Evolutionary conservation across 345 rosid genomes (phyloP).

Genomic region (Melaleuca quinquenervia): DNA sequence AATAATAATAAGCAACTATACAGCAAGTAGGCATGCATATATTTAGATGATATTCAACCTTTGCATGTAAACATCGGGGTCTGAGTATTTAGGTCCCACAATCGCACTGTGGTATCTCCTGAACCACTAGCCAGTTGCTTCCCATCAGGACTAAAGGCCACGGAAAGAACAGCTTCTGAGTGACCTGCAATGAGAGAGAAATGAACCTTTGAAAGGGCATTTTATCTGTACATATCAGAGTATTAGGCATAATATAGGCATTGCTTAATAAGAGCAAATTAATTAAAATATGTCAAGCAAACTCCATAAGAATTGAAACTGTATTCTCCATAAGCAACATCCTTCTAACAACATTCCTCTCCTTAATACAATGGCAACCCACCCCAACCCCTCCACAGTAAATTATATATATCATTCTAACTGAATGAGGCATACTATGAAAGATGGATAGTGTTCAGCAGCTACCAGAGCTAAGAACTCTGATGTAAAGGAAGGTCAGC

Average conservation of each 20-base stretch:
- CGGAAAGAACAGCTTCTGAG: conserved; percentile 81
- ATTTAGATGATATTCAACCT: conserved; percentile 29
- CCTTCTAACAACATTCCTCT: background rate
- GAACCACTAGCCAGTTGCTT: conserved; percentile 91
- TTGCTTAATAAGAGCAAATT: background rate
- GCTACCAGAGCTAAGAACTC: background rate
- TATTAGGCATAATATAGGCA: background rate
- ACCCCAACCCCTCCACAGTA: background rate
- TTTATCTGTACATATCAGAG: background rate
- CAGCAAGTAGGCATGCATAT: background rate
- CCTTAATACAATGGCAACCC: background rate
- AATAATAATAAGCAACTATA: background rate
- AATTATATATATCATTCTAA: background rate
- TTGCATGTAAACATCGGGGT: conserved; percentile 88
- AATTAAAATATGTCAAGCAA: background rate
- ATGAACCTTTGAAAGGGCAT: background rate
- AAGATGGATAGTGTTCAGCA: background rate
- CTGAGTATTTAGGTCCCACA: conserved; percentile 93
- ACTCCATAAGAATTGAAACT: background rate
- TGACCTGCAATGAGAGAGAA: conserved; percentile 37
- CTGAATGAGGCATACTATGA: background rate
- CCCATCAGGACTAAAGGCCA: conserved; percentile 93
- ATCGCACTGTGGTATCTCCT: conserved; percentile 88
- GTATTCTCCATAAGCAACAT: background rate
- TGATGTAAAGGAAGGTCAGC: background rate